phyloP scores from a whole-genome alignment of 1,284 basidiomycete genomes.

The Schizopora paradoxa region DNA sequence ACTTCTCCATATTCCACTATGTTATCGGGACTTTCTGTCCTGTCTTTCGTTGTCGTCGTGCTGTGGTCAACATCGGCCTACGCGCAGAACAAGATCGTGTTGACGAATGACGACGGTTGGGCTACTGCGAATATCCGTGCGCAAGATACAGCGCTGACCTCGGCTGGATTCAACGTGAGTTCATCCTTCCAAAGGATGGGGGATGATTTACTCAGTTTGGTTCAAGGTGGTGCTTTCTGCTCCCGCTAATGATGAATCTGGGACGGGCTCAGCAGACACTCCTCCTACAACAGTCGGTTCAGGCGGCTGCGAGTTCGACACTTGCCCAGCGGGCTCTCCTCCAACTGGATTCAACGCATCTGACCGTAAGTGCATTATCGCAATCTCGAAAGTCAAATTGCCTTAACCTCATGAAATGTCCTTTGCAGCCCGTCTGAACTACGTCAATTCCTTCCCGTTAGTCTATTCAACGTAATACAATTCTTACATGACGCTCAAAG shows the following conservation, averaged over 20 bases:
- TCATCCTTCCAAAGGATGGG: background rate
- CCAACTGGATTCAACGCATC: conserved; percentile 38
- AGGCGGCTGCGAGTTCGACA: conserved; percentile 36
- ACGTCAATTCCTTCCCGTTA: conserved; percentile 38
- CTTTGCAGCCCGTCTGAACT: conserved; percentile 33
- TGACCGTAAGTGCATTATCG: conserved; percentile 31
- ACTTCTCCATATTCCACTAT: too few relatives aligned
- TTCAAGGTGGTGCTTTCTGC: conserved; percentile 18
- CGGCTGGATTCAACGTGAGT: conserved; percentile 38
- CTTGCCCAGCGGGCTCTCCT: conserved; percentile 37
- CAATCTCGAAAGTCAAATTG: background rate
- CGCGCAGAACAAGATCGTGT: conserved; percentile 8
- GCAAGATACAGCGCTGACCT: conserved; percentile 36
- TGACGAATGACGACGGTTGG: conserved; percentile 14
- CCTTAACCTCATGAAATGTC: background rate
- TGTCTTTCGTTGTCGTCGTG: too few relatives aligned
- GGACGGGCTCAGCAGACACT: conserved; percentile 20
- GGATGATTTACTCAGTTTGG: background rate
- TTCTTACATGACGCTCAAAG: background rate
- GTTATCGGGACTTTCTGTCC: too few relatives aligned
- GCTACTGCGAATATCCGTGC: conserved; percentile 8
- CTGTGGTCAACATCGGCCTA: too few relatives aligned
- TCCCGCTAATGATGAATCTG: conserved; percentile 19
- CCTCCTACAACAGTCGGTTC: conserved; percentile 26
- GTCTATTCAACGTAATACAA: conserved; percentile 13